Conservation (phyloP, 2,329 filamentous ascomycete species). For the Diplodia corticola region DNA sequence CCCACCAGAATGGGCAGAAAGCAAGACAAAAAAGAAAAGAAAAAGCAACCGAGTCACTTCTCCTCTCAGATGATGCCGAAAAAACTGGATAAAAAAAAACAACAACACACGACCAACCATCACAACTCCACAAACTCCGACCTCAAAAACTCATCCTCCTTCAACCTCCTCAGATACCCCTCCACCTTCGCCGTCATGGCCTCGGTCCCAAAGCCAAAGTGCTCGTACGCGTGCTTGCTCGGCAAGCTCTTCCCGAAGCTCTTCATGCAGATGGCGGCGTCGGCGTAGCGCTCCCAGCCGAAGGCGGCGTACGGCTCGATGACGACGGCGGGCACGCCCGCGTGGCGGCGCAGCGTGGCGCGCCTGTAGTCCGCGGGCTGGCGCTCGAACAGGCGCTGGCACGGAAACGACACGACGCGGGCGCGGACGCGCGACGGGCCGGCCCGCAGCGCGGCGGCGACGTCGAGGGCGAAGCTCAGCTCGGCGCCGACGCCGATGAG, state of each 20-base stretch:
- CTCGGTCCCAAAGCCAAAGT: constrained; percentile 56
- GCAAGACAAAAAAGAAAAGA: no score
- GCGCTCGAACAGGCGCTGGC: constrained; percentile 51
- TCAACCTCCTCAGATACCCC: constrained; percentile 39
- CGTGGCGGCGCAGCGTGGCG: constrained; percentile 46
- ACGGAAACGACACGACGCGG: constrained; percentile 54
- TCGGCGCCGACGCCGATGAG: constrained; percentile 55
- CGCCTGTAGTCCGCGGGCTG: constrained; percentile 50
- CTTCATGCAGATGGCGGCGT: constrained; percentile 56
- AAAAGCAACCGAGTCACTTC: no score
- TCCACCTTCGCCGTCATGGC: constrained; percentile 46
- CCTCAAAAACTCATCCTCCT: constrained; percentile 34
- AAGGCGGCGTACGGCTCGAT: constrained; percentile 61
- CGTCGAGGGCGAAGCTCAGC: constrained; percentile 49
- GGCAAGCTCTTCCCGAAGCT: constrained; percentile 59
- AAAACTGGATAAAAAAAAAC: no score
- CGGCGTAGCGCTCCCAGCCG: constrained; percentile 62
- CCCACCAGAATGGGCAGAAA: no score
- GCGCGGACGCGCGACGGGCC: constrained; percentile 42
- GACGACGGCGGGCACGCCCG: constrained; percentile 53
- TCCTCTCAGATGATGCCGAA: no score
- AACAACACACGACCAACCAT: no score
- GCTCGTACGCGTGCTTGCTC: constrained; percentile 55
- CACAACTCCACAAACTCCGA: constrained; percentile 37
- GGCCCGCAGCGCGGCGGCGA: constrained; percentile 40